Evolutionary conservation across 495 filamentous ascomycete genomes (phyloP), one percentile per base, ranked within the genome.

Genomic region (Penicillium silybi): DNA sequence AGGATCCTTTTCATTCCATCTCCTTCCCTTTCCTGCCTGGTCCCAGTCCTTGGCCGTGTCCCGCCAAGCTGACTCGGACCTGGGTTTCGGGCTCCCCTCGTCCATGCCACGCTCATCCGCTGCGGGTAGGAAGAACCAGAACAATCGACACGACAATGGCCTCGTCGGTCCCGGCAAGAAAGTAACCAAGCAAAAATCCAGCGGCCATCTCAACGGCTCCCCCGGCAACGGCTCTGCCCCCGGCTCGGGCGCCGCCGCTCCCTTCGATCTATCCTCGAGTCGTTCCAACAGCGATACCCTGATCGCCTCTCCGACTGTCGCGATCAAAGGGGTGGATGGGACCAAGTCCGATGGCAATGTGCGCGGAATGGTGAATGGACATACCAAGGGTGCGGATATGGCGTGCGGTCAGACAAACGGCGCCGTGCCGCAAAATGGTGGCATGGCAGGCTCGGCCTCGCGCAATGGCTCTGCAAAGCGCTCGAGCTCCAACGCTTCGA

Each of bases 101-200:
- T 73, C 70, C 68, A 90, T 90, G 88, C 84, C 86, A 85, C 85
- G 83, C 73, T 80, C 83, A 76, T 78, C 81, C 71, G 73, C 81
- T 72, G 86, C 86, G 80, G 67, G 70, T 68, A 72, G 73, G 67
- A 76, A 75, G 68, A 72, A 68, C 67, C 70, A 73, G 61, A 88
- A 87, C 78, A 89, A 83, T 65, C 82, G 87, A 64, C 85, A 92
- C 70, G 90, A 96, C 73, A 90, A 87, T 85, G 90, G 91, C 60
- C 74, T 89, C 59, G 87, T 87, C 75, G 83, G 83, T 59, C 86
- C 90, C 48, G 88, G 87, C 57, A 92, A 90, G 84, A 86, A 88
- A 74, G 78, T 93, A 53, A 72, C 72, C 55, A 83, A 80, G 72
- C 83, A 85, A 67, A 82, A 80, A 61, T 86, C 80, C 53, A 83